phyloP scores from a whole-genome alignment of 352 stramenopile species.

The Pythium scleroteichum region DNA sequence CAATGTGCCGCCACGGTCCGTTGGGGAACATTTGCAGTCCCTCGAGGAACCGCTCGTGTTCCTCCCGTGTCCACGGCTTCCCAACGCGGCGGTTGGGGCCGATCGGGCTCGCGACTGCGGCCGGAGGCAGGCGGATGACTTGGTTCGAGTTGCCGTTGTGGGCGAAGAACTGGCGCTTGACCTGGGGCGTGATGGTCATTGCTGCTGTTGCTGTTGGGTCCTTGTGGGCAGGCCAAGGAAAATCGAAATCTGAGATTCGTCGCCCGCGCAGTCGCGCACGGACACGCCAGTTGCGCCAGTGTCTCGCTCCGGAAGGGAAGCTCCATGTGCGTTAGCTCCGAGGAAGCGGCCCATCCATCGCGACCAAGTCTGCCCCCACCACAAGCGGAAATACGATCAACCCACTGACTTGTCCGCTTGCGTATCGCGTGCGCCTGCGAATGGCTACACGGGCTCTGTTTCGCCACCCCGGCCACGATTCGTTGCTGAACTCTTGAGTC shows the following conservation, averaged over 20 bases:
- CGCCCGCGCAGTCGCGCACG: neutral
- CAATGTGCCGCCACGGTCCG: slow-evolving; percentile 50
- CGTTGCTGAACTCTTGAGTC: too few relatives aligned
- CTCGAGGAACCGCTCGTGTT: slow-evolving; percentile 51
- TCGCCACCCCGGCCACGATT: neutral
- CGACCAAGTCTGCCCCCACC: neutral
- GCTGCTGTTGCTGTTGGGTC: slow-evolving; percentile 1
- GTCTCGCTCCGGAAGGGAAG: too few relatives aligned
- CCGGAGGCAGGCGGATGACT: slow-evolving; percentile 19
- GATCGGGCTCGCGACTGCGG: neutral
- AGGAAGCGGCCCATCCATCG: neutral
- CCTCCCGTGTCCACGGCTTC: slow-evolving; percentile 41
- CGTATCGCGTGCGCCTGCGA: neutral
- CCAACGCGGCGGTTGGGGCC: slow-evolving; percentile 7
- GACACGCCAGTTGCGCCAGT: too few relatives aligned
- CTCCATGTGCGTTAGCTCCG: too few relatives aligned
- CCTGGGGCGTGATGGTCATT: slow-evolving; percentile 10
- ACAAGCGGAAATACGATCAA: neutral
- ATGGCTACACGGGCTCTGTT: neutral
- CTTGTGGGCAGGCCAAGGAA: neutral
- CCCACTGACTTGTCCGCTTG: too few relatives aligned
- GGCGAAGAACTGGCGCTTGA: slow-evolving; percentile 21
- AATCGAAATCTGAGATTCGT: neutral
- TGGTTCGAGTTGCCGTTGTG: slow-evolving; percentile 5
- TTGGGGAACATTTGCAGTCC: slow-evolving; percentile 49